These are phyloP conservation scores for Pythium scleroteichum DNA, from an alignment of 352 stramenopile species.

Conservation along the genomic window DNA sequence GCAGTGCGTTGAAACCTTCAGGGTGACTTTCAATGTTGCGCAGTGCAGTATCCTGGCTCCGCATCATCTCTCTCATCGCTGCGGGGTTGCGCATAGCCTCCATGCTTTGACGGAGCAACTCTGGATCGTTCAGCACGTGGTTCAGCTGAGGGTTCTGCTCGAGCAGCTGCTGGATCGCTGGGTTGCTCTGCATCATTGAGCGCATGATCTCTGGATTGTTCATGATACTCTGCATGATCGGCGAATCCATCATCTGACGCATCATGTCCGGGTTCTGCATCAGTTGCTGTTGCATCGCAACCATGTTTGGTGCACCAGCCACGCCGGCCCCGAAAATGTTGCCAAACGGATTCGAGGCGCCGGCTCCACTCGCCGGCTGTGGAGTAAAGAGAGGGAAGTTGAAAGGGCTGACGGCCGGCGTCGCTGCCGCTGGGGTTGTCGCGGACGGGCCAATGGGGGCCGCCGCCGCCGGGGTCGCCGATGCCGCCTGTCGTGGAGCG, in stretches of 20 bases:
- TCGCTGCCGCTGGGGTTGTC: constrained; percentile 6
- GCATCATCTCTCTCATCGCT: constrained; percentile 96
- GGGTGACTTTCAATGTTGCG: constrained; percentile 97
- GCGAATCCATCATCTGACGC: constrained; percentile 88
- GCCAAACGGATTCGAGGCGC: constrained; percentile 57
- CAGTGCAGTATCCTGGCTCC: constrained; percentile 96
- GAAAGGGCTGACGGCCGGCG: constrained; percentile 46
- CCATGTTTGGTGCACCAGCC: constrained; percentile 52
- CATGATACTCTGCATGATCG: constrained; percentile 92
- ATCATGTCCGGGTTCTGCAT: constrained; percentile 90
- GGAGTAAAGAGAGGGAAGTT: constrained; percentile 51
- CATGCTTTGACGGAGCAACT: constrained; percentile 94
- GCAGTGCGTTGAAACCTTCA: constrained; percentile 96
- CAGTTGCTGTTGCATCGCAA: constrained; percentile 87
- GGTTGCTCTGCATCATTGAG: constrained; percentile 95
- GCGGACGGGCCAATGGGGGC: constrained; percentile 18
- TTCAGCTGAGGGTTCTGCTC: constrained; percentile 96
- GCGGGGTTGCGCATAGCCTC: constrained; percentile 97
- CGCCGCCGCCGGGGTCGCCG: constrained; percentile 26
- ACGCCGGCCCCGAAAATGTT: constrained; percentile 39
- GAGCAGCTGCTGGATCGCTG: constrained; percentile 94
- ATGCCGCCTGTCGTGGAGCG: constrained; percentile 28
- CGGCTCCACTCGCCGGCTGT: constrained; percentile 18
- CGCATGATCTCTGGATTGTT: constrained; percentile 96
- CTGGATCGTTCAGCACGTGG: constrained; percentile 95